Conservation (phyloP, 164 flowering plant species). For the grape (Vitis vinifera) region ASM3070453v1 NC_081819.1:1226501-1227000, state of each 20-base stretch:
- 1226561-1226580: constrained; percentile 70
- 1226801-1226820: background rate
- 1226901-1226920: too few species aligned
- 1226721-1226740: too few species aligned
- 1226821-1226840: background rate
- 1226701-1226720: too few species aligned
- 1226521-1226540: constrained; percentile 10
- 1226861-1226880: background rate
- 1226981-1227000: too few species aligned
- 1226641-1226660: constrained; percentile 88
- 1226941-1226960: too few species aligned
- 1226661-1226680: constrained; percentile 80
- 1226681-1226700: background rate
- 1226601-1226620: constrained; percentile 79
- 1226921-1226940: too few species aligned
- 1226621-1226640: constrained; percentile 87
- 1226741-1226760: too few species aligned
- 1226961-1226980: too few species aligned
- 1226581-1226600: constrained; percentile 59
- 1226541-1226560: constrained; percentile 84
- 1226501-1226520: background rate
- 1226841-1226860: background rate
- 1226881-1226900: too few species aligned
- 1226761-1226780: too few species aligned
- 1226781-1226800: background rate